These are phyloP conservation scores for Botrytis medusae DNA, from an alignment of 2,329 filamentous ascomycete species.

Conservation along the genomic window DNA sequence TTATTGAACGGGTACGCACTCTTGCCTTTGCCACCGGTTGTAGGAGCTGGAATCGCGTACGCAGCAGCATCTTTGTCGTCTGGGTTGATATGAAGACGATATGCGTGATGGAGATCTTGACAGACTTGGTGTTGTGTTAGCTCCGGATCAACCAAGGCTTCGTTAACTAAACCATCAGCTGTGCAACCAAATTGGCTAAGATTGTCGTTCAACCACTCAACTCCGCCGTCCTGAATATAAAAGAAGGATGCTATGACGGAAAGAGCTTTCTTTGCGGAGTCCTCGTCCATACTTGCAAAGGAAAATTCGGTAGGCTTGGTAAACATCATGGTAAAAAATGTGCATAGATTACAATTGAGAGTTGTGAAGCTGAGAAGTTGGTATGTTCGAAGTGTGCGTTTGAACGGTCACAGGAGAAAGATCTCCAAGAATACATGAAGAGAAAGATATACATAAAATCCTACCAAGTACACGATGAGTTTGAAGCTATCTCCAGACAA, in stretches of 20 bases:
- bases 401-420: not conserved
- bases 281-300: not conserved
- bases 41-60: not conserved
- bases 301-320: not conserved
- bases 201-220: not conserved
- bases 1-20: not conserved
- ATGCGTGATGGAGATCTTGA: not conserved
- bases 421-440: not conserved
- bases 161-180: constrained; percentile 10
- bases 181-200: not conserved
- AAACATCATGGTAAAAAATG: not conserved
- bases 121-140: not conserved
- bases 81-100: not conserved
- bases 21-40: not conserved
- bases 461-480: not conserved
- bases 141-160: not conserved
- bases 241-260: not conserved
- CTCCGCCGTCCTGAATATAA: not conserved
- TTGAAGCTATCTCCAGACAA: not conserved
- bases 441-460: not conserved
- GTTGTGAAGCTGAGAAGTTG: not conserved
- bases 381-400: not conserved
- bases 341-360: not conserved
- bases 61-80: not conserved
- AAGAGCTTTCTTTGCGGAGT: not conserved